Conservation (phyloP, 2,329 filamentous ascomycete species). For the Rutstroemia sp. region DNA sequence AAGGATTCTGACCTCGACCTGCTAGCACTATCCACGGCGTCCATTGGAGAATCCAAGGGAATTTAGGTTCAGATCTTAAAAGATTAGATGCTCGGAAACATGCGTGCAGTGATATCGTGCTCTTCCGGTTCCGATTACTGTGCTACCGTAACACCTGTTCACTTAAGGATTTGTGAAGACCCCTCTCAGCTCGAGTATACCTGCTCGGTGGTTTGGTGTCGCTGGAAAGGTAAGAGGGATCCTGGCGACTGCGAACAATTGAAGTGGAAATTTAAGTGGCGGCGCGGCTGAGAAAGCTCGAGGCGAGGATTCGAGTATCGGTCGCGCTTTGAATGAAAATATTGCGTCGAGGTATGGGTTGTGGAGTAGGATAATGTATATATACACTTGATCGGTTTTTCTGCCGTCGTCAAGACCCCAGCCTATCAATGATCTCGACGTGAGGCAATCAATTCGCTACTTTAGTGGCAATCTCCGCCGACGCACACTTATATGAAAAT, state of each 20-base stretch:
- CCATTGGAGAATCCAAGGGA: constrained; percentile 30
- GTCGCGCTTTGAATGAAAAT: not conserved
- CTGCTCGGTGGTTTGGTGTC: not conserved
- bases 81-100: constrained; percentile 22
- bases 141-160: constrained; percentile 28
- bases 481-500: not conserved
- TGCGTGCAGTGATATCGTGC: constrained; percentile 30
- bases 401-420: constrained; percentile 1
- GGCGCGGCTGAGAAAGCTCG: constrained; percentile 3
- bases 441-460: constrained; percentile 8
- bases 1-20: constrained; percentile 36
- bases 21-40: constrained; percentile 32
- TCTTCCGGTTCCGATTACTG: constrained; percentile 28
- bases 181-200: constrained; percentile 23
- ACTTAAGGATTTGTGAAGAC: constrained; percentile 25
- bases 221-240: not conserved
- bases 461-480: not conserved
- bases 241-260: not conserved
- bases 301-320: not conserved
- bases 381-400: not conserved
- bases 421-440: constrained; percentile 1
- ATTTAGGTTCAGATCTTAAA: constrained; percentile 13
- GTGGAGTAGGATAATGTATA: constrained; percentile 1
- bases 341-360: not conserved
- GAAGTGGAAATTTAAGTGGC: not conserved